A percentile compares a stretch with the other conserved stretches of the same genome.
Evolutionary conservation across 2,329 filamentous ascomycete species (phyloP).

Genomic region (Colletotrichum phormii): DNA sequence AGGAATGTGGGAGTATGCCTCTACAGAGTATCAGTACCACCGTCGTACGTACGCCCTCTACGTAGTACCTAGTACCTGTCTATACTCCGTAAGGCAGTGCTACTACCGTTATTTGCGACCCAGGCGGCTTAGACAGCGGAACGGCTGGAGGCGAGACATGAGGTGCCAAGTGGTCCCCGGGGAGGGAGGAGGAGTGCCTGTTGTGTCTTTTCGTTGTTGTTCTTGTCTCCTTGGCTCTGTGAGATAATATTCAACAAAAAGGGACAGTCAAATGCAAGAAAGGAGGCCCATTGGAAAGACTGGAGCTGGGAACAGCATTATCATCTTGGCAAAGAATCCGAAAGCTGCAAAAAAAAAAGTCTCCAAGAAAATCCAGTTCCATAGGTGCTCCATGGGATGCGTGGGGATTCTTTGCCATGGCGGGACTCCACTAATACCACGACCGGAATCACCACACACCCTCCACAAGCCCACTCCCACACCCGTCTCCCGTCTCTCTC

Average conservation of each 20-base stretch:
- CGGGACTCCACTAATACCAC: slow-evolving; percentile 17
- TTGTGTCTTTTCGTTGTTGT: background rate
- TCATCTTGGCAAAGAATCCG: slow-evolving; percentile 27
- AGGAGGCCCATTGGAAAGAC: slow-evolving; percentile 9
- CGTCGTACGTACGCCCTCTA: background rate
- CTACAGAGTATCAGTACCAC: background rate
- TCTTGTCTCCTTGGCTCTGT: background rate
- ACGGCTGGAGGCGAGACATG: background rate
- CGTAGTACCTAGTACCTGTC: background rate
- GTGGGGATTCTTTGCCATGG: slow-evolving; percentile 16
- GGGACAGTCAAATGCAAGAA: background rate
- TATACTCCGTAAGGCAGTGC: background rate
- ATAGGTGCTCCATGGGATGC: background rate
- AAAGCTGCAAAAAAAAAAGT: background rate
- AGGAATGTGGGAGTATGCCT: slow-evolving; percentile 3
- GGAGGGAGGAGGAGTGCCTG: background rate
- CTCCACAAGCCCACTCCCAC: background rate
- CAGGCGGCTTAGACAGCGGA: background rate
- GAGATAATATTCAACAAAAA: background rate
- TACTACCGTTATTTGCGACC: background rate
- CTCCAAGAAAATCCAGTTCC: background rate
- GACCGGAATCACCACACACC: slow-evolving; percentile 1
- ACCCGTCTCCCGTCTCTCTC: slow-evolving; percentile 3
- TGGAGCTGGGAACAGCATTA: slow-evolving; percentile 4
- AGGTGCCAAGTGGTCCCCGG: background rate